phyloP scores from a whole-genome alignment of 1,284 basidiomycete genomes.

The Sporisorium scitamineum region DNA sequence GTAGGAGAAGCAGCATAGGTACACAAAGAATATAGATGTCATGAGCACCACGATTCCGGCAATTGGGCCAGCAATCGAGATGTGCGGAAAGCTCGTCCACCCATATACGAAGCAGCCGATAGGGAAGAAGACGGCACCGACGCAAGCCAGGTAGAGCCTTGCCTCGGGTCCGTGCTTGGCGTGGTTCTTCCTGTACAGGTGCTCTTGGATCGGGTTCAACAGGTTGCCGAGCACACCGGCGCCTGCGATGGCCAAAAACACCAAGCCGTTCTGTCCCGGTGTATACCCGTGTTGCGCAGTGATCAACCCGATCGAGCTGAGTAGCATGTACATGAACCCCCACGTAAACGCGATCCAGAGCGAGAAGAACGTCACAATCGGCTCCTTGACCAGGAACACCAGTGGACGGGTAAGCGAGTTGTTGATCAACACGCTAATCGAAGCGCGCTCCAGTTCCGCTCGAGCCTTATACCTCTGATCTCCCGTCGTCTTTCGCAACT shows the following conservation, averaged over 20 bases:
- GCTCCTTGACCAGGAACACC: conserved; percentile 75
- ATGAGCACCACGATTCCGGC: conserved; percentile 67
- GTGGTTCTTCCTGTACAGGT: conserved; percentile 38
- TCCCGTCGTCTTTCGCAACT: conserved; percentile 72
- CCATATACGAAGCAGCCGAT: conserved; percentile 60
- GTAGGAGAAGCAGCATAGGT: conserved; percentile 73
- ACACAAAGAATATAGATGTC: conserved; percentile 63
- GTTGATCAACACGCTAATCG: conserved; percentile 75
- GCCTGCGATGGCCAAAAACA: conserved; percentile 52
- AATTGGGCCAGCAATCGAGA: conserved; percentile 59
- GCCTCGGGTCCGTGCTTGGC: conserved; percentile 70
- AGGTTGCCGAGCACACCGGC: conserved; percentile 75
- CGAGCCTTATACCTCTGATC: conserved; percentile 76
- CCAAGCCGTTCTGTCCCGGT: conserved; percentile 71
- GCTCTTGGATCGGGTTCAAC: conserved; percentile 73
- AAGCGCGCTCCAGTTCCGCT: conserved; percentile 76
- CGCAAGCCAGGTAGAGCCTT: conserved; percentile 70
- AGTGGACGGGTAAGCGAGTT: conserved; percentile 79
- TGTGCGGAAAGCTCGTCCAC: conserved; percentile 67
- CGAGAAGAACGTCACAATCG: conserved; percentile 75
- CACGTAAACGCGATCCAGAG: conserved; percentile 72
- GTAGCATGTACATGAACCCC: conserved; percentile 80
- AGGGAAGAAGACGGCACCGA: conserved; percentile 53
- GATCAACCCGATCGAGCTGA: conserved; percentile 64
- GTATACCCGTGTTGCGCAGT: conserved; percentile 75